Conservation (phyloP, 2,329 filamentous ascomycete species). For the Aspergillus sp. region DNA sequence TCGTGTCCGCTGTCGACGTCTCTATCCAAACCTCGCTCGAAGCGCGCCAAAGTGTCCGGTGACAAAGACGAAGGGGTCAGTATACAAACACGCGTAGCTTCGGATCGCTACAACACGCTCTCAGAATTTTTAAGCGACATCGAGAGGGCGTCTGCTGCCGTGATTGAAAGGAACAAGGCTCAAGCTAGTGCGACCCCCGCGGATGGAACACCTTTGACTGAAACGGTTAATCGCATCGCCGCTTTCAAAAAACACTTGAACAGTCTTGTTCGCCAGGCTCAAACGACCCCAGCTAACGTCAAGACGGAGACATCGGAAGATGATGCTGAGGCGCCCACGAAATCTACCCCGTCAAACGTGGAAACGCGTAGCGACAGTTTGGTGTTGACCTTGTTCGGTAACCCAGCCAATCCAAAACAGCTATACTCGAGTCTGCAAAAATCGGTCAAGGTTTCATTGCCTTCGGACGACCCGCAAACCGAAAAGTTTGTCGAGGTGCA, state of each 20-base stretch:
- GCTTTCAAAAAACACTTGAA: slow-evolving; percentile 64
- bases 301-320: slow-evolving; percentile 37
- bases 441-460: slow-evolving; percentile 32
- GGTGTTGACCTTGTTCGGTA: slow-evolving; percentile 75
- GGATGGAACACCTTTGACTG: slow-evolving; percentile 31
- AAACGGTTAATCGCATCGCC: slow-evolving; percentile 46
- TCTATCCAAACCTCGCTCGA: slow-evolving; percentile 40
- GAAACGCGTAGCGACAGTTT: slow-evolving; percentile 52
- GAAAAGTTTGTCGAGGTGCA: slow-evolving; percentile 41
- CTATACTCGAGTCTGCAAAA: slow-evolving; percentile 83
- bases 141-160: slow-evolving; percentile 37
- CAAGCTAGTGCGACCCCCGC: slow-evolving; percentile 27
- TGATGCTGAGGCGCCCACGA: slow-evolving; percentile 35
- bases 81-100: slow-evolving; percentile 39
- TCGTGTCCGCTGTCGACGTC: slow-evolving; percentile 39
- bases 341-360: slow-evolving; percentile 37
- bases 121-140: slow-evolving; percentile 45
- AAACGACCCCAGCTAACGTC: slow-evolving; percentile 39
- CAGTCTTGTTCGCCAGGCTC: slow-evolving; percentile 64
- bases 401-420: slow-evolving; percentile 70
- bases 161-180: slow-evolving; percentile 38
- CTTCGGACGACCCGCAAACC: slow-evolving; percentile 37
- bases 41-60: slow-evolving; percentile 42
- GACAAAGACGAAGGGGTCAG: slow-evolving; percentile 34
- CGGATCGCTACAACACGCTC: slow-evolving; percentile 40